phyloP scores from a whole-genome alignment of 2,329 filamentous ascomycete species.

The Biscogniauxia sp. region DNA sequence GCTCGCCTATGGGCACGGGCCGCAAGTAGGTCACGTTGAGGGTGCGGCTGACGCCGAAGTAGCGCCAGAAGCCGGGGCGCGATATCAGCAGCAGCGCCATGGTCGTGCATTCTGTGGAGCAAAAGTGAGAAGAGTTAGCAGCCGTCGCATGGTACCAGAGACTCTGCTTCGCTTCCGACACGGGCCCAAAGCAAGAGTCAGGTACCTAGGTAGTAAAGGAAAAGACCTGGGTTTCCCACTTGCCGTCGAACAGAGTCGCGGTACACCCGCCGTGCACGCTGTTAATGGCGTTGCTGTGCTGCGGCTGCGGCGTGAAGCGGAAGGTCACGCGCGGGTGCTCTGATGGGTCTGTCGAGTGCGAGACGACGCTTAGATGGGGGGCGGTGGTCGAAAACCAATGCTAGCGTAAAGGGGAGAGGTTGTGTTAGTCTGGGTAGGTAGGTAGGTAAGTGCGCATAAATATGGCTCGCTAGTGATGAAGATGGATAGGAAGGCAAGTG shows the following conservation, averaged over 20 bases:
- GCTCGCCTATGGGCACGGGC: conserved; percentile 51
- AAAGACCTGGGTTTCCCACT: no score
- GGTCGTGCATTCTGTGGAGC: conserved; percentile 47
- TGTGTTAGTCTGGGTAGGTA: neutral
- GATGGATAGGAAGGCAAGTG: no score
- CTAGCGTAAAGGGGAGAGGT: conserved; percentile 27
- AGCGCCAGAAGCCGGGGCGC: conserved; percentile 58
- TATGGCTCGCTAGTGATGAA: no score
- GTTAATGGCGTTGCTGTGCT: conserved; percentile 51
- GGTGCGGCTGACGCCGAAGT: conserved; percentile 63
- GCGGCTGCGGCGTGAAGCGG: conserved; percentile 46
- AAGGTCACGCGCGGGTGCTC: conserved; percentile 42
- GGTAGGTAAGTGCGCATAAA: no score
- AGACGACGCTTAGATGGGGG: conserved; percentile 41
- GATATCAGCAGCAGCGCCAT: conserved; percentile 55
- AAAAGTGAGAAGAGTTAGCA: no score
- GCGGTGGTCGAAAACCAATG: conserved; percentile 45
- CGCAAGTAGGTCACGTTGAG: conserved; percentile 67
- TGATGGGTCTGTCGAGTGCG: conserved; percentile 33
- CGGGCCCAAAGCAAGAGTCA: no score
- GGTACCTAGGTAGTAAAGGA: no score
- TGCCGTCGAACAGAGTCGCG: conserved; percentile 64
- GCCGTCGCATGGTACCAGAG: no score
- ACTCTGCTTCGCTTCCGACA: no score
- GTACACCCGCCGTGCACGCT: conserved; percentile 63